A percentile compares a stretch with the other conserved stretches of the same genome.
phyloP scores from a whole-genome alignment of 371 early-diverging fungal species.

The Mucor piriformis region DNA sequence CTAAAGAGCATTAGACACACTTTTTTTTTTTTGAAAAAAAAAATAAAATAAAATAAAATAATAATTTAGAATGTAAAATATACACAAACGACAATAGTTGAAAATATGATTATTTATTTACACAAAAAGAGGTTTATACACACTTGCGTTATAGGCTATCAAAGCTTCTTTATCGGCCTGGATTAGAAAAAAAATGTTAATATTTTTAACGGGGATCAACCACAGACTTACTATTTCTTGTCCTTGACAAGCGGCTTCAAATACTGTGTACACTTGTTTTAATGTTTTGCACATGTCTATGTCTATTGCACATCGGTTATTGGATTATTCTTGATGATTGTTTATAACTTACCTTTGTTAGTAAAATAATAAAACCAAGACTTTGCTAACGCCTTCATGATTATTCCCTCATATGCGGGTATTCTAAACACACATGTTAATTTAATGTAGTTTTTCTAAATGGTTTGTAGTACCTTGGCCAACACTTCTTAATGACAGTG shows the following conservation, averaged over 20 bases:
- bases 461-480: constrained; percentile 38
- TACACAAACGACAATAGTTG: neutral
- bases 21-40: neutral
- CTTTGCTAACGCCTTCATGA: constrained; percentile 31
- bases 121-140: constrained; percentile 17
- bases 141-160: constrained; percentile 6
- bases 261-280: constrained; percentile 14
- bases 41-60: neutral
- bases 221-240: constrained; percentile 13
- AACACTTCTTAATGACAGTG: constrained; percentile 30
- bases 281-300: constrained; percentile 18
- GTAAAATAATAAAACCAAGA: constrained; percentile 29
- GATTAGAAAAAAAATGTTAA: neutral
- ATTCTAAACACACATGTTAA: constrained; percentile 18
- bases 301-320: constrained; percentile 4
- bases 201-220: neutral
- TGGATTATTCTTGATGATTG: neutral
- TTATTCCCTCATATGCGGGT: constrained; percentile 19
- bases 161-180: constrained; percentile 26
- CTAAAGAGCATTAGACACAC: constrained; percentile 8
- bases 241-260: constrained; percentile 30
- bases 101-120: neutral
- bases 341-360: neutral
- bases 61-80: neutral
- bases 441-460: neutral